These are phyloP conservation scores for Sporobolomyces roseus DNA, from an alignment of 768 basidiomycete species.

Conservation along the genomic window DNA sequence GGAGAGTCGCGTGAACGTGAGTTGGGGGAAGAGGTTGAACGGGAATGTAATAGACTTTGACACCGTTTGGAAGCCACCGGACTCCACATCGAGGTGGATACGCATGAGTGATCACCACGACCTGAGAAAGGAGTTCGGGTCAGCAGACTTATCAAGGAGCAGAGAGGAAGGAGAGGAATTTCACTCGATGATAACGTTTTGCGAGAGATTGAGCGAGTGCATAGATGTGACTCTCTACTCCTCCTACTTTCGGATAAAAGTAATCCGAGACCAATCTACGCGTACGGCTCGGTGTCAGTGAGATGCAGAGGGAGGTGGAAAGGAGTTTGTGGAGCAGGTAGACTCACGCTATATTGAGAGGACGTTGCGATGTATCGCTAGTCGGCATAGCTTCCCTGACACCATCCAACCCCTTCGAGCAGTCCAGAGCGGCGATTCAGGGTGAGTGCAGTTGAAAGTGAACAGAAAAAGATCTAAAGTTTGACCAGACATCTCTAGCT, in stretches of 20 bases:
- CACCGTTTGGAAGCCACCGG: constrained; percentile 75
- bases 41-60: constrained; percentile 94
- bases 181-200: constrained; percentile 75
- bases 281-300: too few relatives aligned
- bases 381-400: not conserved
- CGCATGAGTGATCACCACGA: constrained; percentile 90
- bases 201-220: constrained; percentile 81
- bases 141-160: not conserved
- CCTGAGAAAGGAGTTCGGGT: constrained; percentile 53
- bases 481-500: too few relatives aligned
- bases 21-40: constrained; percentile 63
- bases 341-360: constrained; percentile 36
- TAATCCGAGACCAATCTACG: constrained; percentile 62
- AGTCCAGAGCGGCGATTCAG: not conserved
- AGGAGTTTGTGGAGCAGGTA: too few relatives aligned
- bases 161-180: constrained; percentile 24
- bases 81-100: constrained; percentile 82
- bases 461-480: too few relatives aligned
- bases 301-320: too few relatives aligned
- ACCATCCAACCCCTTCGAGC: not conserved
- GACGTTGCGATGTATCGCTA: not conserved
- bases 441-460: too few relatives aligned
- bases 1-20: constrained; percentile 85
- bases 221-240: constrained; percentile 95
- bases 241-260: constrained; percentile 88